Evolutionary conservation across 805 yeast genomes (phyloP).

Genomic region (Yarrowia divulgata): DNA sequence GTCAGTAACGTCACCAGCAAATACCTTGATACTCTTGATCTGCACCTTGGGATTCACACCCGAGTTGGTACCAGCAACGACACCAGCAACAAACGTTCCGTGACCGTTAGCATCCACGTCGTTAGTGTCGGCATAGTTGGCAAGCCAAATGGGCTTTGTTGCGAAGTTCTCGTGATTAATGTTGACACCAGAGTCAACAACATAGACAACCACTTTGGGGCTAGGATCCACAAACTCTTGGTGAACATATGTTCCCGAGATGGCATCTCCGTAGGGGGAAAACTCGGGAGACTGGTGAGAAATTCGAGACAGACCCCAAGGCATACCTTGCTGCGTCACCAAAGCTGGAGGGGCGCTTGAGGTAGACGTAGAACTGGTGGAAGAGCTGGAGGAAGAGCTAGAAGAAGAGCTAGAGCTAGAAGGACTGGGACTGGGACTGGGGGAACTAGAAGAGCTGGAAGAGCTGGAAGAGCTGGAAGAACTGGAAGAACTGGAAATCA

Average conservation of each 20-base stretch:
- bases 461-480: background rate
- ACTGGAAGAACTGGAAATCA: constrained; percentile 1
- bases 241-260: background rate
- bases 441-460: too few relatives aligned
- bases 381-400: background rate
- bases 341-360: background rate
- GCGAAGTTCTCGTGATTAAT: constrained; percentile 76
- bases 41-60: constrained; percentile 67
- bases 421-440: background rate
- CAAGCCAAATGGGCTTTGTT: constrained; percentile 88
- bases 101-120: constrained; percentile 89
- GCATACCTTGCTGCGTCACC: constrained; percentile 8
- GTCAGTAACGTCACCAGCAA: constrained; percentile 52
- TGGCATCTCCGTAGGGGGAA: background rate
- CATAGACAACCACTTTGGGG: constrained; percentile 64
- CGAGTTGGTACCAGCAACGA: constrained; percentile 54
- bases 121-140: constrained; percentile 75
- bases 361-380: background rate
- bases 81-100: constrained; percentile 97
- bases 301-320: constrained; percentile 90
- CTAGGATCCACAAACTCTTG: constrained; percentile 45
- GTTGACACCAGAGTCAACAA: constrained; percentile 89
- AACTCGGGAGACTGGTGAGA: constrained; percentile 52
- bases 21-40: constrained; percentile 65
- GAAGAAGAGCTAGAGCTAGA: background rate